These are phyloP conservation scores for Pythium phragmitis DNA, from an alignment of 352 stramenopile species.

Conservation along the genomic window DNA sequence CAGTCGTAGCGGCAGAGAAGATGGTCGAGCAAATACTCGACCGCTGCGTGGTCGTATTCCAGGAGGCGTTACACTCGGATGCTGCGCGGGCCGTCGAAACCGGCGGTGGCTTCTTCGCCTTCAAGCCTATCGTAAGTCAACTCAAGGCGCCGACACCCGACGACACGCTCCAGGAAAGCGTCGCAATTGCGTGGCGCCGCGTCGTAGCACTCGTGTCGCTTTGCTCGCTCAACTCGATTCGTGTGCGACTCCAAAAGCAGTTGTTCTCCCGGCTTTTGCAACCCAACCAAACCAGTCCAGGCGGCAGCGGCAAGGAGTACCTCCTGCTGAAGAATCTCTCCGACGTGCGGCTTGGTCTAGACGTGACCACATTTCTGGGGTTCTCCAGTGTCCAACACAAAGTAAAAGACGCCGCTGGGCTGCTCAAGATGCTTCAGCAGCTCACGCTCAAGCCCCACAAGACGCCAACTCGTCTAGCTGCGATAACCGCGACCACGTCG, in stretches of 20 bases:
- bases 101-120: constrained; percentile 51
- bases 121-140: constrained; percentile 31
- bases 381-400: constrained; percentile 17
- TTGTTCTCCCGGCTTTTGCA: constrained; percentile 23
- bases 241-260: constrained; percentile 39
- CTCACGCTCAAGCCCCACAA: constrained; percentile 58
- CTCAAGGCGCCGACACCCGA: constrained; percentile 9
- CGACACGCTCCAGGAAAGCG: constrained; percentile 21
- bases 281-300: constrained; percentile 7
- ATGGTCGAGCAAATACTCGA: constrained; percentile 35
- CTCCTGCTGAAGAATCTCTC: constrained; percentile 41
- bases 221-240: constrained; percentile 28
- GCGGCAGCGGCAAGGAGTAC: constrained; percentile 28
- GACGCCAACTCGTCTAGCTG: constrained; percentile 37
- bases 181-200: constrained; percentile 26
- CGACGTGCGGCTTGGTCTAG: constrained; percentile 40
- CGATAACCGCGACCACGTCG: constrained; percentile 37
- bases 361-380: constrained; percentile 19
- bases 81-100: constrained; percentile 29
- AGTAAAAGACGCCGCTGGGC: constrained; percentile 38
- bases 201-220: constrained; percentile 31
- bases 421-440: constrained; percentile 46
- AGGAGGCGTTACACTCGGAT: constrained; percentile 44
- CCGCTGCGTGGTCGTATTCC: constrained; percentile 48
- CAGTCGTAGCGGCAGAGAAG: constrained; percentile 17